Conservation (phyloP, 2,329 filamentous ascomycete genomes). For the Cladophialophora exuberans region DNA sequence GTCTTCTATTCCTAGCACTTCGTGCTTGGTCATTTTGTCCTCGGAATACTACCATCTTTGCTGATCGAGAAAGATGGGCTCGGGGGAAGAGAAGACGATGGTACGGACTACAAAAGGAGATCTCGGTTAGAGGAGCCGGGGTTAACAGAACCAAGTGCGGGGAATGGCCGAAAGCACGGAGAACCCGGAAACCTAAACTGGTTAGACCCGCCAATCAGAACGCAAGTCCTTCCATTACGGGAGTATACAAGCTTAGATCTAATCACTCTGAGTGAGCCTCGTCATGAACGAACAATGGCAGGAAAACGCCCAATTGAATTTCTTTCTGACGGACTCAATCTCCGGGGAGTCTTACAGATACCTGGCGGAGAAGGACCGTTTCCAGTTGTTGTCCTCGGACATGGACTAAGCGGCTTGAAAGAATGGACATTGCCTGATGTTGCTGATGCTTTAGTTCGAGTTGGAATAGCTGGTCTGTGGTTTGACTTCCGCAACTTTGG, state of each 20-base stretch:
- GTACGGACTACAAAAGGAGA: not conserved
- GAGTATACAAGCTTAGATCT: not conserved
- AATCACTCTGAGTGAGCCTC: not conserved
- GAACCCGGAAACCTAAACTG: constrained; percentile 1
- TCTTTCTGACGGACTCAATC: constrained; percentile 18
- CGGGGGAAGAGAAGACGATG: not conserved
- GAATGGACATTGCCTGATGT: constrained; percentile 25
- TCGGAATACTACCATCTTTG: constrained; percentile 7
- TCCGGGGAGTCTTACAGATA: constrained; percentile 16
- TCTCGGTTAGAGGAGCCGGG: constrained; percentile 6
- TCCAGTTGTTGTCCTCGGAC: constrained; percentile 17
- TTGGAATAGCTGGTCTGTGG: constrained; percentile 19
- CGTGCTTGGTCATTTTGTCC: constrained; percentile 8
- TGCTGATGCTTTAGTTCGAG: constrained; percentile 13
- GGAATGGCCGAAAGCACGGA: constrained; percentile 3
- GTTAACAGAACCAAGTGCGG: not conserved
- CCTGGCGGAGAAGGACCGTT: constrained; percentile 11
- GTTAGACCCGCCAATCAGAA: not conserved
- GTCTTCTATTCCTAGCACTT: constrained; percentile 72
- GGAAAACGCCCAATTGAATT: constrained; percentile 9
- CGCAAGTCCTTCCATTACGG: not conserved
- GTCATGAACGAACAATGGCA: not conserved
- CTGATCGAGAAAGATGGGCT: not conserved
- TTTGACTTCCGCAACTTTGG: constrained; percentile 34
- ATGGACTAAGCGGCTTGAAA: constrained; percentile 19